Conservation (phyloP, 305 asterid species). For the Fraxinus ornus region DNA sequence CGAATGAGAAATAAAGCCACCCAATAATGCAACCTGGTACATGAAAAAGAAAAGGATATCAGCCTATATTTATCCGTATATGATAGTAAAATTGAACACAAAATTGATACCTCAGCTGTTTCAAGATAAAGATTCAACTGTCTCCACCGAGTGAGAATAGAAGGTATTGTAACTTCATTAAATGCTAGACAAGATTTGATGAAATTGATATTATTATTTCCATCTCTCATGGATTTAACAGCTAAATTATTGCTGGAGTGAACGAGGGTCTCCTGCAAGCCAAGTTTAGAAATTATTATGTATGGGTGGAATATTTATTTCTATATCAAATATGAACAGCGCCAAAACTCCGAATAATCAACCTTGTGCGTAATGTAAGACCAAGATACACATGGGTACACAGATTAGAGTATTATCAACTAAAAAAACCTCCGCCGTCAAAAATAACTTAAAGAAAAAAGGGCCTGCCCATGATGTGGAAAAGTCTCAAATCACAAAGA, state of each 20-base stretch:
- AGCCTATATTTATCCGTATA: constrained; percentile 15
- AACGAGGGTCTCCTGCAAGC: constrained; percentile 70
- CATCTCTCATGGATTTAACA: constrained; percentile 58
- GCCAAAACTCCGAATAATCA: constrained; percentile 8
- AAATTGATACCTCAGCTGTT: constrained; percentile 73
- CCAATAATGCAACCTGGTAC: constrained; percentile 64
- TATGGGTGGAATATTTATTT: constrained; percentile 3
- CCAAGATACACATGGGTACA: background rate
- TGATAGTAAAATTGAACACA: constrained; percentile 7
- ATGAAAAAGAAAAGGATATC: constrained; percentile 15
- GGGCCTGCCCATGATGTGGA: background rate
- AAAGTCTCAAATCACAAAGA: background rate
- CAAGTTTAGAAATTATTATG: constrained; percentile 11
- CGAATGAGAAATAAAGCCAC: constrained; percentile 71
- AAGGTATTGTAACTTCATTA: constrained; percentile 83
- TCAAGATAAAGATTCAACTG: constrained; percentile 78
- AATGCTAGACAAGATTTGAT: constrained; percentile 77
- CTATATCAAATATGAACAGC: constrained; percentile 15
- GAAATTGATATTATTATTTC: constrained; percentile 41
- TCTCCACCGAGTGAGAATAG: constrained; percentile 48
- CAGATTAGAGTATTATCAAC: constrained; percentile 2
- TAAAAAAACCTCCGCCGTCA: background rate
- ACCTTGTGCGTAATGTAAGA: constrained; percentile 11
- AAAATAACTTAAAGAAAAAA: background rate
- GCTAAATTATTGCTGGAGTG: constrained; percentile 78